A percentile compares a stretch with the other conserved stretches of the same genome.
These are phyloP conservation scores for Fusarium chuoi DNA, from an alignment of 2,329 filamentous ascomycete species.

Conservation along the genomic window DNA sequence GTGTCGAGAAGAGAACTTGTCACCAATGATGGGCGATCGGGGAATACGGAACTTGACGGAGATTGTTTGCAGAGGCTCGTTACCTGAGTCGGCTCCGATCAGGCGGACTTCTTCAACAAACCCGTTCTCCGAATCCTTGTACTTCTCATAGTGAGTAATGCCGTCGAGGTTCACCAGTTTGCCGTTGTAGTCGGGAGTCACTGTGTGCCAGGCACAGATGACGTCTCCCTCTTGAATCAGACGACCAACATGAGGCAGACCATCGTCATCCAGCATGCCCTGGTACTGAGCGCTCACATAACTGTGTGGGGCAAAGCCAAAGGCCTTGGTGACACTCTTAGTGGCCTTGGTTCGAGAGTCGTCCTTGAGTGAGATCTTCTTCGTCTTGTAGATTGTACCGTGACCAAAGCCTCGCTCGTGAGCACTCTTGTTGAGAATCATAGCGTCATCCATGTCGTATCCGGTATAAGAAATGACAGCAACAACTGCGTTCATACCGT, in stretches of 20 bases:
- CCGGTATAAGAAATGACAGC: slow-evolving; percentile 99
- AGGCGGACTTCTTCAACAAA: slow-evolving; percentile 94
- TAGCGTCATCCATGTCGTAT: slow-evolving; percentile 99
- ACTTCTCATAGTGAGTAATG: slow-evolving; percentile 87
- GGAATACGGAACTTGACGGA: slow-evolving; percentile 94
- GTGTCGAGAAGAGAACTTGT: slow-evolving; percentile 99
- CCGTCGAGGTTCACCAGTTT: slow-evolving; percentile 87
- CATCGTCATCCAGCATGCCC: slow-evolving; percentile 84
- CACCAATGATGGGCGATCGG: slow-evolving; percentile 90
- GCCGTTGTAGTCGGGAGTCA: slow-evolving; percentile 81
- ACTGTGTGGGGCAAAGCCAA: slow-evolving; percentile 87
- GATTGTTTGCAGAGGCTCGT: slow-evolving; percentile 85
- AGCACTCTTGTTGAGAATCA: slow-evolving; percentile 98
- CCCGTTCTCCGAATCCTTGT: slow-evolving; percentile 89
- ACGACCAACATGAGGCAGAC: slow-evolving; percentile 82
- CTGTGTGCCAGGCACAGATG: slow-evolving; percentile 89
- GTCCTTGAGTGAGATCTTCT: slow-evolving; percentile 87
- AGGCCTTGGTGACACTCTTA: slow-evolving; percentile 81
- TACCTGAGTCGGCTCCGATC: slow-evolving; percentile 85
- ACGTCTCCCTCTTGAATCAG: slow-evolving; percentile 83
- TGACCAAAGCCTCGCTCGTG: slow-evolving; percentile 96
- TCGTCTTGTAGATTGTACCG: slow-evolving; percentile 97
- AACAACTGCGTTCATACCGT: slow-evolving; percentile 93
- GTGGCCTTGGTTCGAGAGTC: slow-evolving; percentile 74
- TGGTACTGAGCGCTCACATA: slow-evolving; percentile 77